Base-by-base conservation (phyloP, 352 stramenopile species). In the Phytophthora meadii region DNA sequence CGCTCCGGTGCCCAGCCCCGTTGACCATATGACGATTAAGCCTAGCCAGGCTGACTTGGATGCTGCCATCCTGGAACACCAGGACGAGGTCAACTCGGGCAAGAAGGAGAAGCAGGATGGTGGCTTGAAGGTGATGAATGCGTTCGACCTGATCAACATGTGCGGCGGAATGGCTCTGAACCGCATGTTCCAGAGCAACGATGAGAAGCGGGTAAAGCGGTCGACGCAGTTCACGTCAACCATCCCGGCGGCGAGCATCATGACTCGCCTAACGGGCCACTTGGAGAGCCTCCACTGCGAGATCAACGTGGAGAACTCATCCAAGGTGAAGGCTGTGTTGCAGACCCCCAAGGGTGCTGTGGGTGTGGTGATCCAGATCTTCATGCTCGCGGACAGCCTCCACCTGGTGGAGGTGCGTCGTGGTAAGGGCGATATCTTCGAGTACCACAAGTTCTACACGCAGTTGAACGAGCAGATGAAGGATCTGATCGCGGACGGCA, bases 81-180 rank as follows among this genome's bases (percentile, higher is more conserved):
- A 89, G 49, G 87, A 94, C 54, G 84, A 92, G 49, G 70, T 89
- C 44, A 84, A 86, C 64, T 82, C 73, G 25, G 70, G 62, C 28
- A 90, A 89, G 68, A 92, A 93, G 76, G 76, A 67, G 57, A 90
- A 90, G 61, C 70, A 63, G 12, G 81, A 89, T 49, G 72, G 70
- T 14, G 82, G 80, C 1, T 72, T 90, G 28, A 96, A 96, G 70
- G 81, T 93, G 55, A 89, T 97, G 84, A 97, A 97, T 65, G 90
- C 90, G 25, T 97, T 97, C 54, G 91, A 97, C 42, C 64, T 97
- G 59, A 95, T 97, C 81, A 97, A 95, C 74, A 94, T 96, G 85
- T 97, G 89, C 76, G 92, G 88, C 28, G 91, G 91, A 47, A 93
- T 95, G 76, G 89, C 88, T 24, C 74, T 97, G n/a, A 96, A 96